Evolutionary conservation across 805 yeast genomes (phyloP), one percentile per base, ranked within the genome.

Genomic region (Nadsonia fulvescens): DNA sequence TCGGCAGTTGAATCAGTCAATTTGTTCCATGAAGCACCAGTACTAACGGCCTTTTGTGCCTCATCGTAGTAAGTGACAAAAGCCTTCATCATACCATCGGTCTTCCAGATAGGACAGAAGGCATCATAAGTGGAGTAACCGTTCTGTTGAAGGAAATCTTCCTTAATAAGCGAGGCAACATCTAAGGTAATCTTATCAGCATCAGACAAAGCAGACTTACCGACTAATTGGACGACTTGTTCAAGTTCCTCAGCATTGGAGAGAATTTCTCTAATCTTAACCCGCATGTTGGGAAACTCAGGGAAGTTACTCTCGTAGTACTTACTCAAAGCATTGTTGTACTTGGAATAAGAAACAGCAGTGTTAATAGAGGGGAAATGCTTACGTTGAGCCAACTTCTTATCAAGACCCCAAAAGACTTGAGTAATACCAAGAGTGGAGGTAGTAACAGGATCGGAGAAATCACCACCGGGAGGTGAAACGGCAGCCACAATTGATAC

Each of bases 401-500:
- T 89, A 61, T 89, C 99, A 56, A 89, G 68, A 59, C 99, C 99
- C 99, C 99, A 89, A 63, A 89, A 89, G 28, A 89, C 99, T 63
- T 89, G 99, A n/a, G 98, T 89, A 43, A 89, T 89, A 76, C 95
- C 96, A 47, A 89, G 69, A 18, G 99, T 89, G 5, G 98, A 70
- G 12, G 96, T 86, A 14, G 99, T 89, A 42, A 89, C 99, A 23
- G 99, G 99, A 61, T 89, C 99, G 14, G 96, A 86, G 73, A 89
- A 86, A 64, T 89, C 99, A 73, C 99, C 99, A 71, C 99, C 99
- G 30, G 98, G 96, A 40, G 99, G 99, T 4, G 96, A 89, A 20
- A 89, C 99, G 41, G 99, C 99, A 33, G 98, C 99, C 46, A 89
- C 89, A 55, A 89, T 89, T n/a, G 98, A 89, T 37, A 89, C 99